Evolutionary conservation across 2,329 filamentous ascomycete species (phyloP).

Genomic region (Aureobasidium sp.): DNA sequence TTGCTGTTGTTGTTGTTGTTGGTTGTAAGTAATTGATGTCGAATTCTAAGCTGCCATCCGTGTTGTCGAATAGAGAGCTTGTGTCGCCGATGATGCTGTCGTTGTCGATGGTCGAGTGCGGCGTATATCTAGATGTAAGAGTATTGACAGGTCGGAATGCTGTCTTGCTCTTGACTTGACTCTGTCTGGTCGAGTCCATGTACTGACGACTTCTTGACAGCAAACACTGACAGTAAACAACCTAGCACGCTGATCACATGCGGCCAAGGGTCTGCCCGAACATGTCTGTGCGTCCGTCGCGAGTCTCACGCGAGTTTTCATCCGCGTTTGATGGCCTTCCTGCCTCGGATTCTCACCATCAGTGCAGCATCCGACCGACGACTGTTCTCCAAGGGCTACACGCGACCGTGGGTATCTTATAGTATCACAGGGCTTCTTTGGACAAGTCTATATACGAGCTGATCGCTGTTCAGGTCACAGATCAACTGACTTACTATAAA

Average conservation of each 20-base stretch:
- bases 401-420: too few relatives aligned
- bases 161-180: background rate
- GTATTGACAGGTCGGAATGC: slow-evolving; percentile 2
- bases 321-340: too few relatives aligned
- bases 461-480: too few relatives aligned
- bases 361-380: too few relatives aligned
- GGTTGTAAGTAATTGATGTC: background rate
- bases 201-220: background rate
- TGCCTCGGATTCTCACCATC: too few relatives aligned
- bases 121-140: background rate
- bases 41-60: slow-evolving; percentile 6
- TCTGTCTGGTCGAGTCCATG: background rate
- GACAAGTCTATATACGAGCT: too few relatives aligned
- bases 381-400: too few relatives aligned
- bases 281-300: background rate
- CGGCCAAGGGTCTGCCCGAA: background rate
- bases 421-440: too few relatives aligned
- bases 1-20: background rate
- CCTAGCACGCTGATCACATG: background rate
- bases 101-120: background rate
- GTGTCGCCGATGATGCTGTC: slow-evolving; percentile 7
- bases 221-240: slow-evolving; percentile 9
- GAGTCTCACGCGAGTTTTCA: background rate
- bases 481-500: too few relatives aligned
- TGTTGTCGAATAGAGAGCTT: slow-evolving; percentile 13